phyloP scores from a whole-genome alignment of 2,329 filamentous ascomycete genomes.

The Fusarium nygamai region DNA sequence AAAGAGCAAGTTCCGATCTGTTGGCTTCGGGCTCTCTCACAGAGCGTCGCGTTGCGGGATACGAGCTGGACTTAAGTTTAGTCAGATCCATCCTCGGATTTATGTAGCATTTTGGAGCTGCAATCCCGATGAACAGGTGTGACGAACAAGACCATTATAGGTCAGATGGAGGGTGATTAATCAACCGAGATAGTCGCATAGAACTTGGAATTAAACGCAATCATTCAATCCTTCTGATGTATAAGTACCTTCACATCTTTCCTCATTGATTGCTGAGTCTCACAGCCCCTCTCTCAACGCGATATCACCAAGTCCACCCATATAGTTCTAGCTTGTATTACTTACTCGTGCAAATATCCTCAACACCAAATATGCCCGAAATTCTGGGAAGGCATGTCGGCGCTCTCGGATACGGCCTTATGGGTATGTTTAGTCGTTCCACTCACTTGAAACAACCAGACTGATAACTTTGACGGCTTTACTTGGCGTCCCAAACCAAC shows the following conservation, averaged over 20 bases:
- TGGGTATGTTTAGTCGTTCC: constrained; percentile 53
- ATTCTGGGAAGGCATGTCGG: constrained; percentile 58
- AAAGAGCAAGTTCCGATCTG: not conserved
- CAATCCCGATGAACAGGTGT: constrained; percentile 9
- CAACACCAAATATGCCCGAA: constrained; percentile 27
- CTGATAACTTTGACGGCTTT: constrained; percentile 47
- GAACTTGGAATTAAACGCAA: not conserved
- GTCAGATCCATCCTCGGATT: constrained; percentile 6
- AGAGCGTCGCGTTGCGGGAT: not conserved
- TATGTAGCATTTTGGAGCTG: not conserved
- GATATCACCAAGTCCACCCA: not conserved
- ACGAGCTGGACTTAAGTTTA: not conserved
- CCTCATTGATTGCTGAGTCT: not conserved
- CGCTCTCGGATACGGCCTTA: constrained; percentile 63
- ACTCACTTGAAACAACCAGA: not conserved
- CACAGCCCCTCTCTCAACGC: not conserved
- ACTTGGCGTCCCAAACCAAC: constrained; percentile 54
- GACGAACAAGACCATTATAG: not conserved
- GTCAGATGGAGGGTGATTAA: not conserved
- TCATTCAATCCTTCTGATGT: not conserved
- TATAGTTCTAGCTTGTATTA: not conserved
- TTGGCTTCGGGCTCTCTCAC: not conserved
- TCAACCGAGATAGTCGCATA: not conserved
- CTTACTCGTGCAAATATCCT: not conserved
- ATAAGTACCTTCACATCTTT: not conserved